A percentile compares a stretch with the other conserved stretches of the same genome.
These are phyloP conservation scores for Pyrenula massariospora DNA, from an alignment of 495 filamentous ascomycete species.

Conservation along the genomic window DNA sequence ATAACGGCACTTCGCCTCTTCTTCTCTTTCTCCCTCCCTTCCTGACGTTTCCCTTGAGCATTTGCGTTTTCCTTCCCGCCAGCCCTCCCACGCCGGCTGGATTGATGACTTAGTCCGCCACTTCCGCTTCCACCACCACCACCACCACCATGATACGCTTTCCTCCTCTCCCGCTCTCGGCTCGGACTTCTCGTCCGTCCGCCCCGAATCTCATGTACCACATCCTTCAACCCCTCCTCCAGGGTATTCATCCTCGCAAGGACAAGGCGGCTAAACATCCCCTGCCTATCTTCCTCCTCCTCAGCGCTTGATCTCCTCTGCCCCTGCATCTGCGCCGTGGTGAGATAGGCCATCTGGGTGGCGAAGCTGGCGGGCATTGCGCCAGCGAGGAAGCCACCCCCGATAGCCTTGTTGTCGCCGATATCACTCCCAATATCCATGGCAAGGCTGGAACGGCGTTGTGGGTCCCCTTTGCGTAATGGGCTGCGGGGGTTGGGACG, in stretches of 20 bases:
- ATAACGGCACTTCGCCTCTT: constrained; percentile 4
- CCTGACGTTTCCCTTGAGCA: background rate
- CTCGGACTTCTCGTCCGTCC: constrained; percentile 13
- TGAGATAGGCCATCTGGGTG: constrained; percentile 66
- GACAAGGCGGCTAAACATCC: constrained; percentile 67
- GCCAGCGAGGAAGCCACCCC: constrained; percentile 31
- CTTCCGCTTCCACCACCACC: background rate
- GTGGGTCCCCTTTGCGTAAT: constrained; percentile 16
- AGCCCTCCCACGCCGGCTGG: background rate
- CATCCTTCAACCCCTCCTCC: constrained; percentile 72
- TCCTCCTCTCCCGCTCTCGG: background rate
- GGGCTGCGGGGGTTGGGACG: no score
- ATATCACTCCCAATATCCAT: constrained; percentile 63
- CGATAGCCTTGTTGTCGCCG: constrained; percentile 53
- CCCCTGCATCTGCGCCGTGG: constrained; percentile 17
- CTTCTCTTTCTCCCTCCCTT: constrained; percentile 3
- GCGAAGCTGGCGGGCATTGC: constrained; percentile 64
- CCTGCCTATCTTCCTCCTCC: constrained; percentile 43
- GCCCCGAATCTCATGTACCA: constrained; percentile 74
- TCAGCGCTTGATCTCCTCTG: constrained; percentile 23
- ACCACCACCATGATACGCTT: background rate
- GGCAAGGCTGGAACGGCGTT: constrained; percentile 43
- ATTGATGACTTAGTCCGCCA: background rate
- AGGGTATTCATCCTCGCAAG: constrained; percentile 85
- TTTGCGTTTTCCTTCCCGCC: background rate